These are phyloP conservation scores for Lupinus albus DNA, from an alignment of 306 rosid genomes.

Conservation along the genomic window DNA sequence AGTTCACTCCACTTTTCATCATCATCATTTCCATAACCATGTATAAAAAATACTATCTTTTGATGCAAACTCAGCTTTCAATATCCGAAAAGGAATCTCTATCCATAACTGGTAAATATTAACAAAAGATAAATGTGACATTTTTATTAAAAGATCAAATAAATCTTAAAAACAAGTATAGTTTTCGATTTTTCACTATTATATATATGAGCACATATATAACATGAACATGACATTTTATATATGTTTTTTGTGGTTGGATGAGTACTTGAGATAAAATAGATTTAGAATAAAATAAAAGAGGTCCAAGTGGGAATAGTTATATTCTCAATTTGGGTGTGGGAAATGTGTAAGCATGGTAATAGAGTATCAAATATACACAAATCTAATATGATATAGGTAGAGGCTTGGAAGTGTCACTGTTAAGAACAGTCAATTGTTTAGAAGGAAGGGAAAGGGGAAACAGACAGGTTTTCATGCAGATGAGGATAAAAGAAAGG, in stretches of 20 bases:
- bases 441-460: constrained; percentile 25
- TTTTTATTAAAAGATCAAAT: too few relatives aligned
- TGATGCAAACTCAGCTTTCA: too few relatives aligned
- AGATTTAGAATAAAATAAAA: neutral
- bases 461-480: constrained; percentile 35
- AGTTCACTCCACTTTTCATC: neutral
- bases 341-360: constrained; percentile 23
- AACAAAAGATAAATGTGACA: too few relatives aligned
- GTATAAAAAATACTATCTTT: too few relatives aligned
- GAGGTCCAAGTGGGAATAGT: constrained; percentile 1
- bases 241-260: neutral
- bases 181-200: neutral
- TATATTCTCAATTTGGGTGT: constrained; percentile 35
- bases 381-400: neutral
- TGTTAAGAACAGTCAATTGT: constrained; percentile 48
- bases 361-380: neutral
- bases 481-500: constrained; percentile 40
- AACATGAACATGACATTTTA: neutral
- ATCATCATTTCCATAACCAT: neutral
- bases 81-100: too few relatives aligned
- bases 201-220: neutral
- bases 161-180: too few relatives aligned
- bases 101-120: too few relatives aligned
- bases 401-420: constrained; percentile 46
- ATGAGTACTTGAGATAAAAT: neutral